A percentile compares a stretch with the other conserved stretches of the same genome.
Evolutionary conservation across 225 moss, liverwort and hornwort species (phyloP).

Genomic region (Bryoerythrophyllum caledonicum): DNA sequence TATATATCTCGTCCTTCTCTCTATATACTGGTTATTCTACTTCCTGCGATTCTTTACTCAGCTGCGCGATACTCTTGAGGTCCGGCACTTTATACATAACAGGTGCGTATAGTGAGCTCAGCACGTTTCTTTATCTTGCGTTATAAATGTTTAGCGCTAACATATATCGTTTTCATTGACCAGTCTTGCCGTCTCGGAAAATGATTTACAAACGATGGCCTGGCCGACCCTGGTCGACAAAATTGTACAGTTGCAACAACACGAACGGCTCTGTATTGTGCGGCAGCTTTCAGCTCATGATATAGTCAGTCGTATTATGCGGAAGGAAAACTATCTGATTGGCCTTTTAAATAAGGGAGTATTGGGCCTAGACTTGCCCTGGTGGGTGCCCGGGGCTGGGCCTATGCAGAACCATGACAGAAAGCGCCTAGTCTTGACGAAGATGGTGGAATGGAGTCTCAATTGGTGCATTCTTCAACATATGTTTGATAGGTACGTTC

Average conservation of each 20-base stretch:
- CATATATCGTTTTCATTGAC: constrained; percentile 27
- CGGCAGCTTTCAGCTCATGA: constrained; percentile 97
- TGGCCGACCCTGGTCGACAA: constrained; percentile 96
- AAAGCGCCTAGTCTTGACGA: constrained; percentile 83
- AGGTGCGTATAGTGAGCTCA: constrained; percentile 50
- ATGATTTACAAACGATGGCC: constrained; percentile 93
- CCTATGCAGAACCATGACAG: constrained; percentile 59
- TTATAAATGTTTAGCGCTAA: constrained; percentile 16
- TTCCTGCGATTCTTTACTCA: constrained; percentile 96
- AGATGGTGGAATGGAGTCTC: constrained; percentile 96
- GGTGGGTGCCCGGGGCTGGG: constrained; percentile 93
- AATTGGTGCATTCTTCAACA: constrained; percentile 99
- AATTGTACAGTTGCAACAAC: constrained; percentile 90
- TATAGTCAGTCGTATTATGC: constrained; percentile 98
- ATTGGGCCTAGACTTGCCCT: constrained; percentile 73
- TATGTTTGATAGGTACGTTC: constrained; percentile 87
- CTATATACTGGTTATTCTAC: constrained; percentile 91
- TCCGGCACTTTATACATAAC: constrained; percentile 89
- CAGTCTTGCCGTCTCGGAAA: constrained; percentile 87
- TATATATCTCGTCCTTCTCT: constrained; percentile 80
- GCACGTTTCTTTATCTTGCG: constrained; percentile 7
- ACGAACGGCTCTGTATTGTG: constrained; percentile 89
- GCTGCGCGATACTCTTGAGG: constrained; percentile 94
- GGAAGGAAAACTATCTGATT: constrained; percentile 96
- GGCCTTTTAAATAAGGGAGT: constrained; percentile 90